Base-by-base conservation (phyloP, 2,329 filamentous ascomycete species). In the Huntiella bhutanensis region DNA sequence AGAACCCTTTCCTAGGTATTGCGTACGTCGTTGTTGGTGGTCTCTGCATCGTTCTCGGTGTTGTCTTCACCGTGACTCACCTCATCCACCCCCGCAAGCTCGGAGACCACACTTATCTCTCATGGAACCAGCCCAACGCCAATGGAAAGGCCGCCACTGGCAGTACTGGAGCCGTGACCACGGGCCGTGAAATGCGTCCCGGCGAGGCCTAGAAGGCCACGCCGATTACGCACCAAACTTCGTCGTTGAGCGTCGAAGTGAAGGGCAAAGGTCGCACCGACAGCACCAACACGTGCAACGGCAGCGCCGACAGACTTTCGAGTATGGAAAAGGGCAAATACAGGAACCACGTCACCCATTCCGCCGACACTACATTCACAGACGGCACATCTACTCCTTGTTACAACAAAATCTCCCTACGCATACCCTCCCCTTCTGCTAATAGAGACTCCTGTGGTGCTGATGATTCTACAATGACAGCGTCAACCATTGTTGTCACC, bases 81-180 rank as follows among this genome's bases (percentile, higher is more conserved):
- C 70, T 96, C 52, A 77, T 98, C 62, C 87, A 82, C 59, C 91
- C 91, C 51, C 80, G 91, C 57, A 98, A 96, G 81, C 74, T 98
- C 37, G 91, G 91, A 51, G 91, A 98, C 61, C 91, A 96, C 62
- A 95, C 86, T 6, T 96, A 98, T 60, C 72, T 98, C 42, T 91
- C 84, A 17, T 98, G 91, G 91, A 95, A 96, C 60, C 75, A 75
- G 49, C 65, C 64, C 1, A 68, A 70, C 2, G 54, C 62, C n/a
- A 53, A 60, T 51, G 55, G 62, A 12, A 57, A 57, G 7, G 62
- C 62, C 33, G 60, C 64, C 19, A 56, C 59, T 47, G 60, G 65
- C 11, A 38, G 41, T 7, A 60, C 64, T 11, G 35, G n/a, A 33
- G 68, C 63, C 50, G 59, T 66, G 55, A 65, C 69, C 22, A 66